Base-by-base conservation (phyloP, 2,329 filamentous ascomycete species). In the Microcera coccophila region DNA sequence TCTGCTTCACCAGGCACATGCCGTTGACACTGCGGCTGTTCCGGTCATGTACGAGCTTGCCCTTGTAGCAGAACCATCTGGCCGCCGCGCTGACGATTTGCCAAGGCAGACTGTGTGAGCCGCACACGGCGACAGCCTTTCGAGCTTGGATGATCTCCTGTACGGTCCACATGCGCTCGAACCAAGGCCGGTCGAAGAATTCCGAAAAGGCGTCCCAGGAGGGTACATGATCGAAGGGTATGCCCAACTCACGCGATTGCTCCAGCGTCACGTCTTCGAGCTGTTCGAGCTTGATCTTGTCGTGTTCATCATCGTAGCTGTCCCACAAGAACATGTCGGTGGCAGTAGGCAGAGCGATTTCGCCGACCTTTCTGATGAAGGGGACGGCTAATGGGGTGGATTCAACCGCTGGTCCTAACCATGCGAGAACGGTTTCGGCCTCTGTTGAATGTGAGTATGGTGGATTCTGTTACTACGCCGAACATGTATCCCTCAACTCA, bases 71-170 rank as follows among this genome's bases (percentile, higher is more conserved):
- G 16, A 45, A 52, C 50, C 52, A 54, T 10, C 40, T 36, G 1
- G 50, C 50, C 5, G 52, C 50, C 11, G 48, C 52, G 9, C 44
- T 44, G 14, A 54, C n/a, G 1, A 43, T 22, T 3, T 45, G 41
- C 48, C 50, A 54, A 0, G 40, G 21, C 5, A 52, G 15, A 24
- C 39, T 48, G 10, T 48, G 20, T 1, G 39, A 3, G 4, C 52
- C 48, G 9, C 50, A 52, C 3, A 52, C 22, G 5, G 50, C 38
- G 14, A 54, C 35, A 2, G 45, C 52, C 12, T 52, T 52, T 3
- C 52, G 52, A 4, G 50, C 52, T 29, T 46, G 52, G 1, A 54
- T 44, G 14, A 54, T 54, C 24, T 55, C 53, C 32, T 55, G 52
- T 14, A 55, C 50, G 3, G 45, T 52, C 52, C 52, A 55, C 21